These are phyloP conservation scores for Tilletia indica DNA, from an alignment of 1,284 basidiomycete species.

Conservation along the genomic window DNA sequence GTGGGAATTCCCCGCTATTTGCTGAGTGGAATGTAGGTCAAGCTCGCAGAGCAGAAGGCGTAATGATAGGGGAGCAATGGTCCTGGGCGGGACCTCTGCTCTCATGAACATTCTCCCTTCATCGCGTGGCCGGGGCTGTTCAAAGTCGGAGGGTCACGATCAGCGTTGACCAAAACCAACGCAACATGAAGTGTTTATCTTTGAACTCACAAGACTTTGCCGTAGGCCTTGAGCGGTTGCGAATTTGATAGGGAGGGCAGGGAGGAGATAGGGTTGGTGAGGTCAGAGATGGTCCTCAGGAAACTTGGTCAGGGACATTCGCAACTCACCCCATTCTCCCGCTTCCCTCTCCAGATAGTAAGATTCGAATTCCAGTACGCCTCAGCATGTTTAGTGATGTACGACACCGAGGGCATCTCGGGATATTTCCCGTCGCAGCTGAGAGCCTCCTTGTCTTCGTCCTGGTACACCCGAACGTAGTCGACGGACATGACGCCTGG, in stretches of 20 bases:
- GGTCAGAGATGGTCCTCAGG: not conserved
- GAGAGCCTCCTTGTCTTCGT: not conserved
- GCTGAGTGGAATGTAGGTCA: too few relatives aligned
- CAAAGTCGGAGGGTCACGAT: not conserved
- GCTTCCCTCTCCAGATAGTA: not conserved
- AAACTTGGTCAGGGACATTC: not conserved
- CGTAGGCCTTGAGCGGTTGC: not conserved
- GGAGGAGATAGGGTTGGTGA: not conserved
- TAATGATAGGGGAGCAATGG: too few relatives aligned
- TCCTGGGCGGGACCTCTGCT: too few relatives aligned
- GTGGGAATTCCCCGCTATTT: too few relatives aligned
- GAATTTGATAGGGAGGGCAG: not conserved
- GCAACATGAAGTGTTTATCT: not conserved
- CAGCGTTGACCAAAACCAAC: not conserved
- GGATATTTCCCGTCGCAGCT: not conserved
- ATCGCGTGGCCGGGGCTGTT: not conserved
- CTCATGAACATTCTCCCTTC: not conserved
- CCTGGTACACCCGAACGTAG: constrained; percentile 48
- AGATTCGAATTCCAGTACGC: not conserved
- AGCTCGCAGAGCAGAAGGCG: too few relatives aligned
- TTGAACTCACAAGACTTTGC: not conserved
- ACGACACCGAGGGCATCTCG: not conserved
- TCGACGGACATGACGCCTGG: constrained; percentile 37
- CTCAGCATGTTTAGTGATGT: not conserved
- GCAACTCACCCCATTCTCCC: not conserved